phyloP scores from a whole-genome alignment of 2,329 filamentous ascomycete species.

The Fusarium ambrosium region DNA sequence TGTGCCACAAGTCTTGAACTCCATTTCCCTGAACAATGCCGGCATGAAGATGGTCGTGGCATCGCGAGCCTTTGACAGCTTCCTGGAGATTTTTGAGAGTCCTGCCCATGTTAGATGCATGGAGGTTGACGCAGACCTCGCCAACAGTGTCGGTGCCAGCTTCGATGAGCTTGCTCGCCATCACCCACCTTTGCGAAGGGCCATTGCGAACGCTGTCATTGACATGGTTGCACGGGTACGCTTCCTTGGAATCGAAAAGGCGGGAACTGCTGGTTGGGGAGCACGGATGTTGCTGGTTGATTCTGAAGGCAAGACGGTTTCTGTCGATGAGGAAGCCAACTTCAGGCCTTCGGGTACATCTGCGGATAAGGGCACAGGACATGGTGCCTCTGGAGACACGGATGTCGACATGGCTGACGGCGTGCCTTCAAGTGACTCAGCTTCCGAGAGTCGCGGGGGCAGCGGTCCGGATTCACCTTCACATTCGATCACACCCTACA shows the following conservation, averaged over 20 bases:
- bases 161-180: constrained; percentile 97
- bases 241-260: constrained; percentile 78
- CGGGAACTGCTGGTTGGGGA: constrained; percentile 78
- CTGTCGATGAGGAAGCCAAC: constrained; percentile 66
- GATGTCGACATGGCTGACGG: constrained; percentile 78
- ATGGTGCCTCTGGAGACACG: constrained; percentile 52
- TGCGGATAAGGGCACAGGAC: constrained; percentile 57
- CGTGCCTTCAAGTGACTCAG: constrained; percentile 39
- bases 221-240: constrained; percentile 89
- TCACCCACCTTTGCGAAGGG: constrained; percentile 84
- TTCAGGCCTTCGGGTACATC: constrained; percentile 47
- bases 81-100: constrained; percentile 97
- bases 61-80: constrained; percentile 85
- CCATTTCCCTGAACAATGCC: constrained; percentile 90
- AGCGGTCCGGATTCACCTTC: constrained; percentile 43
- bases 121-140: constrained; percentile 77
- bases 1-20: constrained; percentile 89
- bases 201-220: constrained; percentile 87
- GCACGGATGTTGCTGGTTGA: constrained; percentile 80
- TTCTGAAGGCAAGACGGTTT: constrained; percentile 65
- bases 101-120: constrained; percentile 88
- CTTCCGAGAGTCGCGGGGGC: constrained; percentile 29
- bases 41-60: constrained; percentile 90
- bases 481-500: constrained; percentile 72
- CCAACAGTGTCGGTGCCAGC: constrained; percentile 80